Evolutionary conservation across 805 yeast species (phyloP), one percentile per base, ranked within the genome.

Genomic region (Cyberlindnera xylosilytica): DNA sequence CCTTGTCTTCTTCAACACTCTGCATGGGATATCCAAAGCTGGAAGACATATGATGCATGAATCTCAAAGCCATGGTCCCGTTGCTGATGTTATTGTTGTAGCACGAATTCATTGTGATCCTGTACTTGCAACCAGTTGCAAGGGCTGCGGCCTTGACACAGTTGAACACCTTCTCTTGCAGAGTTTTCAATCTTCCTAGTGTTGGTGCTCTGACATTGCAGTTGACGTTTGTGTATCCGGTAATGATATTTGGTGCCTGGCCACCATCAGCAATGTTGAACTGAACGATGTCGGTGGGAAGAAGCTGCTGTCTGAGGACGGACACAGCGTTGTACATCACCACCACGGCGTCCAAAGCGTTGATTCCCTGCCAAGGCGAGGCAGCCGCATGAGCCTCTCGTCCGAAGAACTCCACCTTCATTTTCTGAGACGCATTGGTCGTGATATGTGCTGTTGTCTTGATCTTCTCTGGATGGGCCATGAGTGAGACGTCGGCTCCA

Each of bases 331-430:
- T 39, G 37, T 40, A 40, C 39, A 40, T 34, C 16, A 37, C 10
- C 3, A 36, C 39, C 42, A 44, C 34, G 8, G 47, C 47, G 32
- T 44, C 47, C 23, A 44, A 29, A 3, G 47, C 47, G 20, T 44
- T 44, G 26, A 44, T 16, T 13, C 47, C 47, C 23, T 44, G 37
- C 44, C 44, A 44, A 28, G 47, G 47, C 3, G 47, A 33, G n/a
- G 44, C 47, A 16, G 47, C 47, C 22, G 47, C 47, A 22, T 44
- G 47, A 3, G 47, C 44, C 24, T 44, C 47, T 31, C 37, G 33
- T 16, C 47, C 47, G 18, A 33, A 40, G 31, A 17, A 44, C 22
- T 44, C 44, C 16, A 44, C 23, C 17, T 11, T 20, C 26, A 40
- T 36, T 18, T 29, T 44, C 22, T 40, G 38, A 15, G 34, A 37